These are phyloP conservation scores for Wallacemonas sp. DNA, from an alignment of 208 protist species.

Conservation along the genomic window DNA sequence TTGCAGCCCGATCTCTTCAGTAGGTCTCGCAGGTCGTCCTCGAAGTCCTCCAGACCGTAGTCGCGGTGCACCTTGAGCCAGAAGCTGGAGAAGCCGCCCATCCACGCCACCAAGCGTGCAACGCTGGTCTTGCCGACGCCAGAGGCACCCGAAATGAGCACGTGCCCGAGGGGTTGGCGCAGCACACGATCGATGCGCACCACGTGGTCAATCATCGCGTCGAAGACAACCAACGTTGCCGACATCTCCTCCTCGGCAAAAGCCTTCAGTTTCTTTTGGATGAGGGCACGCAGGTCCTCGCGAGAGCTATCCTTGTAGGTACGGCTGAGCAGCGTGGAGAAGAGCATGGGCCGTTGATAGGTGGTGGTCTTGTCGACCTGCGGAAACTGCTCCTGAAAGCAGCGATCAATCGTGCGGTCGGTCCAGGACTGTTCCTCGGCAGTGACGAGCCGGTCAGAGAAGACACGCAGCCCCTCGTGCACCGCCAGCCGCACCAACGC, in stretches of 20 bases:
- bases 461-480: constrained; percentile 98
- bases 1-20: constrained; percentile 95
- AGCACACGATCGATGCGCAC: constrained; percentile 99
- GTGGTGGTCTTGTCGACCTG: constrained; percentile 28
- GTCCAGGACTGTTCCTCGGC: constrained; percentile 95
- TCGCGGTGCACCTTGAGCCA: constrained; percentile 96
- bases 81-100: constrained; percentile 96
- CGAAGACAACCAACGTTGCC: constrained; percentile 97
- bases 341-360: constrained; percentile 94
- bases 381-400: constrained; percentile 85
- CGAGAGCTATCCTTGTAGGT: constrained; percentile 90
- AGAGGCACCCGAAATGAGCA: constrained; percentile 95
- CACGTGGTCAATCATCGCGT: constrained; percentile 98
- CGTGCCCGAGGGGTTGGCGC: constrained; percentile 96
- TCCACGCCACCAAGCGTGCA: constrained; percentile 98
- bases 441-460: constrained; percentile 94
- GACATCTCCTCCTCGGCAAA: constrained; percentile 99
- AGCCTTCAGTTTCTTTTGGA: constrained; percentile 88
- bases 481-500: constrained; percentile 93
- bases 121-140: constrained; percentile 99
- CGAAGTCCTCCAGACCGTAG: constrained; percentile 97
- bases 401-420: constrained; percentile 73
- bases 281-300: constrained; percentile 87
- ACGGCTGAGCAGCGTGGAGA: constrained; percentile 93
- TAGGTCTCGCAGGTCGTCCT: constrained; percentile 96